phyloP scores from a whole-genome alignment of 1,284 basidiomycete genomes.

The Fomitiporia mediterranea region DNA sequence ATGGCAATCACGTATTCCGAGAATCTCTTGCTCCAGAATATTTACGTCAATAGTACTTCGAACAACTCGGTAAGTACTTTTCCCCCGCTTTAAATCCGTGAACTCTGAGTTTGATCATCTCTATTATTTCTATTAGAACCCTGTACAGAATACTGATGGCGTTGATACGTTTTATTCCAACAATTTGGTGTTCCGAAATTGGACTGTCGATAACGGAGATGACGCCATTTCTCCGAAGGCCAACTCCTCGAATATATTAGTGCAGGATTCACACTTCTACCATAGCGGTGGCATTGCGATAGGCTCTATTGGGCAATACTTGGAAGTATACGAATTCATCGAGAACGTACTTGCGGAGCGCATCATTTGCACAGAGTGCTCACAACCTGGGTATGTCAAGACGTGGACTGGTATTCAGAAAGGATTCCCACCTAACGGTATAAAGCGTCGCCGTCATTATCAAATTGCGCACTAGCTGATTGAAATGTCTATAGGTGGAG shows the following conservation, averaged over 20 bases:
- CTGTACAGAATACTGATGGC: conserved; percentile 33
- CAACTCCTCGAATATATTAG: conserved; percentile 34
- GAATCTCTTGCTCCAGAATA: conserved; percentile 30
- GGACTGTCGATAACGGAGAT: conserved; percentile 31
- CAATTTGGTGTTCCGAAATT: conserved; percentile 31
- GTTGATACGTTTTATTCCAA: conserved; percentile 32
- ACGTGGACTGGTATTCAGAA: conserved; percentile 32
- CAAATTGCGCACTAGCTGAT: too few species aligned
- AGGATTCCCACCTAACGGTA: conserved; percentile 31
- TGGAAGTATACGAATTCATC: conserved; percentile 29
- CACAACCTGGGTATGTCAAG: conserved; percentile 29
- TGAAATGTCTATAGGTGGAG: too few species aligned
- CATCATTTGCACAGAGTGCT: conserved; percentile 24
- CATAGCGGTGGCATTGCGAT: conserved; percentile 32
- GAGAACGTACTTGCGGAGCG: conserved; percentile 31
- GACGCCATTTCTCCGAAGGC: conserved; percentile 32
- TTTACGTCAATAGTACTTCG: conserved; percentile 33
- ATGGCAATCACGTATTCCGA: conserved; percentile 31
- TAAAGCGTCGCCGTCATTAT: background rate
- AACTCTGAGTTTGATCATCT: background rate
- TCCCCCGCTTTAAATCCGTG: background rate
- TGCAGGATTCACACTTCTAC: conserved; percentile 32
- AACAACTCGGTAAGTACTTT: conserved; percentile 25
- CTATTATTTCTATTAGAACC: conserved; percentile 21
- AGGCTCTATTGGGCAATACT: conserved; percentile 29